phyloP scores from a whole-genome alignment of 1,284 basidiomycete genomes.

The Apiotrichum siamense region DNA sequence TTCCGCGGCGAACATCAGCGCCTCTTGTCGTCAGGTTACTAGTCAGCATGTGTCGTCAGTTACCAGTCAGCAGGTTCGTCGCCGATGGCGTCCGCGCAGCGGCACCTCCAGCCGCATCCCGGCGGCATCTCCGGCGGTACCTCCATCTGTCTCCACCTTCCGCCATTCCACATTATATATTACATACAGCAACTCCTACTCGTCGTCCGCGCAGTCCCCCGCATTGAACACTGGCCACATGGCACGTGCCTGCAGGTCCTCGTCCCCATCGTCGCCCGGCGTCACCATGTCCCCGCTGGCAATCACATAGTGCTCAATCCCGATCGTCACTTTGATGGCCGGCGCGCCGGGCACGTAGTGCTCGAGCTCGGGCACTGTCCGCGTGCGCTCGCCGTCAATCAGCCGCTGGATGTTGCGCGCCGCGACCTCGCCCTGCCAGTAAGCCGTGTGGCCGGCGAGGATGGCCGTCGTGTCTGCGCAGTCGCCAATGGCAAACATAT shows the following conservation, averaged over 20 bases:
- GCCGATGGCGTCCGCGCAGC: too few species aligned
- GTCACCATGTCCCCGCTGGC: slow-evolving; percentile 52
- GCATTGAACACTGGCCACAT: slow-evolving; percentile 47
- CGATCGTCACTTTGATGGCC: slow-evolving; percentile 65
- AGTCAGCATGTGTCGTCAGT: too few species aligned
- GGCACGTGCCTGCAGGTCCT: slow-evolving; percentile 51
- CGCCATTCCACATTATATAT: too few species aligned
- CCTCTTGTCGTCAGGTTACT: too few species aligned
- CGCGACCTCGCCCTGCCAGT: slow-evolving; percentile 52
- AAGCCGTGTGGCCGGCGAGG: slow-evolving; percentile 63
- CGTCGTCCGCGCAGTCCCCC: slow-evolving; percentile 6
- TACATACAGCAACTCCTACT: too few species aligned
- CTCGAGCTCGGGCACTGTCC: slow-evolving; percentile 49
- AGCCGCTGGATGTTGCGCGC: slow-evolving; percentile 47
- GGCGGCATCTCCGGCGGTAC: too few species aligned
- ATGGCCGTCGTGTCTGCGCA: slow-evolving; percentile 49
- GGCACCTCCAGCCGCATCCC: too few species aligned
- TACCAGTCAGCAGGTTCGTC: too few species aligned
- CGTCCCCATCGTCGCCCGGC: slow-evolving; percentile 49
- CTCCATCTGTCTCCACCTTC: too few species aligned
- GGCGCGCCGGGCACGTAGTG: slow-evolving; percentile 56
- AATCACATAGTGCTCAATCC: slow-evolving; percentile 52
- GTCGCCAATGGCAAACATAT: slow-evolving; percentile 49
- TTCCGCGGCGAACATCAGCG: too few species aligned
- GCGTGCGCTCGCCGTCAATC: slow-evolving; percentile 34